A percentile compares a stretch with the other conserved stretches of the same genome.
These are phyloP conservation scores for Rhytidiadelphus loreus DNA, from an alignment of 225 moss, liverwort and hornwort species.

Conservation along the genomic window DNA sequence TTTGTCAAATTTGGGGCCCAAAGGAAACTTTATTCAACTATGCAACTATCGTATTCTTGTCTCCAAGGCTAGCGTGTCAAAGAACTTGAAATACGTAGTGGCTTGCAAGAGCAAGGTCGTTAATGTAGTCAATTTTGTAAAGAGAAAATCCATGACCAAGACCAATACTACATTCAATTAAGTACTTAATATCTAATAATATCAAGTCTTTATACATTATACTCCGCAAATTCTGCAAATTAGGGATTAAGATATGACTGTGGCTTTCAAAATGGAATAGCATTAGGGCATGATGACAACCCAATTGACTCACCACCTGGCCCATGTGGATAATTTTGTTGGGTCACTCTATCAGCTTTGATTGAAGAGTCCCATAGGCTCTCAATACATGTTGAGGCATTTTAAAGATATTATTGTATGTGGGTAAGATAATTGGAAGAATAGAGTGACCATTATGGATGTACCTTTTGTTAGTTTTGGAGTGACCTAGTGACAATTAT, in stretches of 20 bases:
- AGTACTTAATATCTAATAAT: not conserved
- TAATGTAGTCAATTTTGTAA: accelerated
- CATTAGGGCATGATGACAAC: not conserved
- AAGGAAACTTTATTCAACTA: not conserved
- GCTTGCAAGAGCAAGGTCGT: not conserved
- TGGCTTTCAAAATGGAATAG: not conserved
- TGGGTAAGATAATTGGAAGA: no score
- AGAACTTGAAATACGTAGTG: not conserved
- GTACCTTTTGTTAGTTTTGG: no score
- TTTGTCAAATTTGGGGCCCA: not conserved
- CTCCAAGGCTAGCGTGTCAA: not conserved
- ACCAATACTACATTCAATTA: no score
- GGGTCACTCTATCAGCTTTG: no score
- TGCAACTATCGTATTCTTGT: not conserved
- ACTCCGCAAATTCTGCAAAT: not conserved
- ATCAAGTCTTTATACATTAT: not conserved
- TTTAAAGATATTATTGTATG: no score
- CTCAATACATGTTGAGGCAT: no score
- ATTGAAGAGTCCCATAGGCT: no score
- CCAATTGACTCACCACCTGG: not conserved
- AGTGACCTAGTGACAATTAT: not conserved
- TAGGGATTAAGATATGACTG: not conserved
- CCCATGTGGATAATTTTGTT: no score
- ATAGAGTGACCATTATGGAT: no score
- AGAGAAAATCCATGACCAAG: accelerated